Evolutionary conservation across 1,139 yeast genomes (phyloP).

Genomic region (Yamadazyma atlantica): DNA sequence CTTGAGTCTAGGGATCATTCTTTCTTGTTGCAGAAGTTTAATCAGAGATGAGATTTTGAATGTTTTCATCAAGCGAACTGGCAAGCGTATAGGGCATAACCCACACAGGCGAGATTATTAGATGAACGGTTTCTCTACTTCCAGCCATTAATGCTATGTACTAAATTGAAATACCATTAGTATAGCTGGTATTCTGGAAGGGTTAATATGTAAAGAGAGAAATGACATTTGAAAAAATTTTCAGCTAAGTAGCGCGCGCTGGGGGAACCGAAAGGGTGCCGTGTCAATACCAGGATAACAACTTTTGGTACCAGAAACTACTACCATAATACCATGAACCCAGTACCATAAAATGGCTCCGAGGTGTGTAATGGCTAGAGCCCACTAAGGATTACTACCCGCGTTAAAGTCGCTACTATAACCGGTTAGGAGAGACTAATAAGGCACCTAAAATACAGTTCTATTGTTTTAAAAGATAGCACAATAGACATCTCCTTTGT

Average conservation of each 20-base stretch:
- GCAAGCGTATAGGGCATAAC: conserved; percentile 12
- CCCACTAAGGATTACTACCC: too few relatives aligned
- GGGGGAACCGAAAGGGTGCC: too few relatives aligned
- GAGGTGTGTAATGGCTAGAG: too few relatives aligned
- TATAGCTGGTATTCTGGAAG: conserved; percentile 55
- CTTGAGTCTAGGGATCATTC: too few relatives aligned
- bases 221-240: not conserved
- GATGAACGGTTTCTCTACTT: conserved; percentile 42
- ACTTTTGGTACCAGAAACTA: too few relatives aligned
- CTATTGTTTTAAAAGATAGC: not conserved
- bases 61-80: conserved; percentile 54
- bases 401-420: not conserved
- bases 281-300: too few relatives aligned
- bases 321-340: too few relatives aligned
- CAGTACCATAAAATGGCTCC: too few relatives aligned
- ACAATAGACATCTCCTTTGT: not conserved
- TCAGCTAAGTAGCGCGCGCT: not conserved
- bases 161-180: conserved; percentile 42
- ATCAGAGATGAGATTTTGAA: not conserved
- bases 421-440: not conserved
- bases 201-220: conserved; percentile 2
- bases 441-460: not conserved
- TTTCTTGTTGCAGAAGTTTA: too few relatives aligned
- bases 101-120: conserved; percentile 34
- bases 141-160: conserved; percentile 52